These are phyloP conservation scores for Cytidiella melzeri DNA, from an alignment of 768 basidiomycete species.

Conservation along the genomic window DNA sequence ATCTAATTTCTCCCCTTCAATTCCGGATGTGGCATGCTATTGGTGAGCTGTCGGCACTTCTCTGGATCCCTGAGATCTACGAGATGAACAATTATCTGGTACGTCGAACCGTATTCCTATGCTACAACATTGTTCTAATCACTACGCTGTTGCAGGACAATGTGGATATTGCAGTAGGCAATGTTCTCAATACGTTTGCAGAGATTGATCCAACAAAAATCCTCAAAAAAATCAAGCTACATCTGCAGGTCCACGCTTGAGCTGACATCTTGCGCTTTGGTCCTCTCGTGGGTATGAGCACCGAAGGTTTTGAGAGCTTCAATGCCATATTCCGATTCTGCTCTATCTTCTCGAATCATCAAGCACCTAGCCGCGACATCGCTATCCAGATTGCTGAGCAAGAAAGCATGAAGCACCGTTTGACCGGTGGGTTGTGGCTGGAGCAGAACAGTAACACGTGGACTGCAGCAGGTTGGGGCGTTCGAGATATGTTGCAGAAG, in stretches of 20 bases:
- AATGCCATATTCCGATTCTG: slow-evolving; percentile 37
- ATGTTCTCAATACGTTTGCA: slow-evolving; percentile 16
- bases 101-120: no score
- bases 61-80: slow-evolving; percentile 19
- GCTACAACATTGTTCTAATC: background rate
- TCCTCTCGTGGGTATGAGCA: slow-evolving; percentile 33
- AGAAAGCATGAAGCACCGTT: slow-evolving; percentile 21
- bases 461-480: slow-evolving; percentile 11
- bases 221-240: slow-evolving; percentile 12
- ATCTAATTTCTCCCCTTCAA: slow-evolving; percentile 10
- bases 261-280: slow-evolving; percentile 12
- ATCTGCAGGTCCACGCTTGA: slow-evolving; percentile 6
- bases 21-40: slow-evolving; percentile 16
- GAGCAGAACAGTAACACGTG: slow-evolving; percentile 2
- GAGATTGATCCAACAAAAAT: slow-evolving; percentile 11
- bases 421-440: slow-evolving; percentile 21
- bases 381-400: slow-evolving; percentile 11
- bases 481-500: slow-evolving; percentile 11
- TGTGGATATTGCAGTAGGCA: slow-evolving; percentile 23
- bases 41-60: slow-evolving; percentile 14
- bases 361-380: slow-evolving; percentile 21
- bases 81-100: slow-evolving; percentile 18
- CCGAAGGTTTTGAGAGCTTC: slow-evolving; percentile 36
- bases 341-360: slow-evolving; percentile 33
- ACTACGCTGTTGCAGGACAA: background rate